A percentile compares a stretch with the other conserved stretches of the same genome.
phyloP scores from a whole-genome alignment of 768 basidiomycete genomes.

The Cubamyces sp. region DNA sequence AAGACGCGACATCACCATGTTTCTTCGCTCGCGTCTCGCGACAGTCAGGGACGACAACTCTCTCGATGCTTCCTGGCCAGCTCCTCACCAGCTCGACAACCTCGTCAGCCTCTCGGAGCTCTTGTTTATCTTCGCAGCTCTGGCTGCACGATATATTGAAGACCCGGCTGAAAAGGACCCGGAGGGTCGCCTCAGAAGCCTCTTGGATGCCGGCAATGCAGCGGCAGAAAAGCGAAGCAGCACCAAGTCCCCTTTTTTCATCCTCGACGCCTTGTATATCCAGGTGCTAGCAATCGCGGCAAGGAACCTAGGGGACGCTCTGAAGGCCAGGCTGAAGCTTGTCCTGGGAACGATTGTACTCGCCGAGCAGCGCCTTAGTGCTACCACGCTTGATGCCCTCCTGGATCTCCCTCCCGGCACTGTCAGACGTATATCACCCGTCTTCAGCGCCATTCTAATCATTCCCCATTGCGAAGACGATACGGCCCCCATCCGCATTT shows the following conservation, averaged over 20 bases:
- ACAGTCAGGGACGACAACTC: not conserved
- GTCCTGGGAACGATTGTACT: conserved; percentile 2
- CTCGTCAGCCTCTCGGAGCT: conserved; percentile 1
- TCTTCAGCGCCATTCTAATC: not conserved
- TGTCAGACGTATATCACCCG: not conserved
- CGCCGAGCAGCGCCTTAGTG: not conserved
- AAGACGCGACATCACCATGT: conserved; percentile 4
- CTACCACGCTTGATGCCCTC: not conserved
- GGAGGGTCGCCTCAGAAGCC: not conserved
- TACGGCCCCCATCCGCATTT: not conserved
- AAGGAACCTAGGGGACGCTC: not conserved
- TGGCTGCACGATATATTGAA: conserved; percentile 26
- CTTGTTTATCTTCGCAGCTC: conserved; percentile 30
- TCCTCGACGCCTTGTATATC: conserved; percentile 25
- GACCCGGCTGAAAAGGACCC: conserved; percentile 1
- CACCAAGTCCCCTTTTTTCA: not conserved
- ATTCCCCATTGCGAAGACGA: not conserved
- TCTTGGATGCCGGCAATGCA: not conserved
- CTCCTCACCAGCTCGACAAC: not conserved
- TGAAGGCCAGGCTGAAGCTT: not conserved
- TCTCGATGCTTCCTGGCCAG: conserved; percentile 2
- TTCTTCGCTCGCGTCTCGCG: not conserved
- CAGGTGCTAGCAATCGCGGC: conserved; percentile 1
- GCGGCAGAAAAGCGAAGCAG: not conserved
- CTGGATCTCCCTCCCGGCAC: not conserved